These are phyloP conservation scores for Coemansia sp. DNA, from an alignment of 192 early-diverging fungal genomes.

Conservation along the genomic window DNA sequence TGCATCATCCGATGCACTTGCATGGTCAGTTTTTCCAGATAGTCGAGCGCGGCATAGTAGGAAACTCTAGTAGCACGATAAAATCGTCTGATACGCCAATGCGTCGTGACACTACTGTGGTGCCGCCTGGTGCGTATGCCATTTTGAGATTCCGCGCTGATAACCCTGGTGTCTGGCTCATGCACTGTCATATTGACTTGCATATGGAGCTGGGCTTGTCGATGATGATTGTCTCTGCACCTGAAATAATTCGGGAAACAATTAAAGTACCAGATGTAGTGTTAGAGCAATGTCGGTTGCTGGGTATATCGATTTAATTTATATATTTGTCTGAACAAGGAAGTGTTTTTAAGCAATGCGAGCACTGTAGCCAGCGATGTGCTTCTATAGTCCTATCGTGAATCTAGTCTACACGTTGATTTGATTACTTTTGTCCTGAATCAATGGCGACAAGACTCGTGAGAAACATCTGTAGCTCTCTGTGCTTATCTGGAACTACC, in stretches of 20 bases:
- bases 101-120: conserved; percentile 71
- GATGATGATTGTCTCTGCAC: conserved; percentile 69
- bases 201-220: conserved; percentile 73
- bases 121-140: conserved; percentile 61
- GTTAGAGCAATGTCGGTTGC: conserved; percentile 62
- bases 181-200: conserved; percentile 77
- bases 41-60: conserved; percentile 61
- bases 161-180: conserved; percentile 82
- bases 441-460: not conserved
- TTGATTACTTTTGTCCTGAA: not conserved
- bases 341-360: not conserved
- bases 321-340: too few relatives aligned
- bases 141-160: conserved; percentile 73
- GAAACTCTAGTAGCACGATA: conserved; percentile 38
- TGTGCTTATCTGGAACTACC: not conserved
- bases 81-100: conserved; percentile 38
- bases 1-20: conserved; percentile 77
- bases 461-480: not conserved
- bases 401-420: not conserved
- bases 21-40: conserved; percentile 88
- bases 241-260: conserved; percentile 59
- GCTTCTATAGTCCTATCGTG: not conserved
- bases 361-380: not conserved
- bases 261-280: conserved; percentile 56
- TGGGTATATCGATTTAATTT: conserved; percentile 52